These are phyloP conservation scores for Lolium multiflorum DNA, from an alignment of 176 grass and related monocot genomes.

Conservation along the genomic window DNA sequence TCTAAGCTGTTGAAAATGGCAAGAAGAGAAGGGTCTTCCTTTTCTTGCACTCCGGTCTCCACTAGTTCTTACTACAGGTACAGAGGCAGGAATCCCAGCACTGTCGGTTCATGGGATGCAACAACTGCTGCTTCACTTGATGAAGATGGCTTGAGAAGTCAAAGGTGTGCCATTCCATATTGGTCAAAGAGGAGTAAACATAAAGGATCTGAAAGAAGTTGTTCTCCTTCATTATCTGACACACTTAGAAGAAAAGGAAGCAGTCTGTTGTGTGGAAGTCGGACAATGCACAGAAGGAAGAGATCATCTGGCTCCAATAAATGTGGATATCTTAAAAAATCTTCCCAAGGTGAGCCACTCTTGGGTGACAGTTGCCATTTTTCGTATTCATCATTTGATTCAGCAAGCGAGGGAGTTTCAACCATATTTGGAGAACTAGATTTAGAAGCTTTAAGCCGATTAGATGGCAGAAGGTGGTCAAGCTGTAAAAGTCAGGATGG, in stretches of 20 bases:
- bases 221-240: slow-evolving; percentile 91
- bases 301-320: slow-evolving; percentile 67
- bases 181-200: slow-evolving; percentile 76
- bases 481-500: slow-evolving; percentile 96
- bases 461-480: slow-evolving; percentile 99
- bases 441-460: slow-evolving; percentile 92
- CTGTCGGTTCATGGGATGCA: slow-evolving; percentile 68
- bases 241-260: slow-evolving; percentile 93
- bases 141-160: slow-evolving; percentile 71
- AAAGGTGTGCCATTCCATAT: slow-evolving; percentile 87
- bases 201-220: slow-evolving; percentile 63
- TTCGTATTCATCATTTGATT: slow-evolving; percentile 82
- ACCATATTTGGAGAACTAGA: slow-evolving; percentile 92
- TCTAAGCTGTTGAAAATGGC: slow-evolving; percentile 75
- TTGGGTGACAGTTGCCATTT: slow-evolving; percentile 73
- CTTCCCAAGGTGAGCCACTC: slow-evolving; percentile 75
- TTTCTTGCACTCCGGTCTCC: slow-evolving; percentile 92
- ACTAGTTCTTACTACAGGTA: slow-evolving; percentile 86
- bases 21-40: slow-evolving; percentile 80
- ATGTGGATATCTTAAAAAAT: slow-evolving; percentile 59
- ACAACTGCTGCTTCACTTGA: slow-evolving; percentile 85
- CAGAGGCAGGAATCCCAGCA: slow-evolving; percentile 68
- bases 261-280: slow-evolving; percentile 73
- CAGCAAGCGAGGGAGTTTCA: slow-evolving; percentile 82
- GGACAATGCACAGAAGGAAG: slow-evolving; percentile 68